Evolutionary conservation across 371 early-diverging fungal species (phyloP).

Genomic region (Haplosporangium sp.): DNA sequence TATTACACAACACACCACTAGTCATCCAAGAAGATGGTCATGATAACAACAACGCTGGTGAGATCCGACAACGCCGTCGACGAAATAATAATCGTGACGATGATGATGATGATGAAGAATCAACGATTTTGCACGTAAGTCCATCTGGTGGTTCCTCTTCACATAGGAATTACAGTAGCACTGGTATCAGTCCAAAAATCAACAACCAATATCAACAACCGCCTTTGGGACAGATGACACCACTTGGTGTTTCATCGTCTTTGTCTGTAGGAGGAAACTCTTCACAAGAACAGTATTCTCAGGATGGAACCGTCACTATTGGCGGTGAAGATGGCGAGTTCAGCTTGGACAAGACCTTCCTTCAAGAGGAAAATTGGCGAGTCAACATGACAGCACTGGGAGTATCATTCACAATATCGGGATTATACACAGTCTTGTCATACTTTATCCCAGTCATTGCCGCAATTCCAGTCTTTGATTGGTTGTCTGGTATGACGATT

Average conservation of each 20-base stretch:
- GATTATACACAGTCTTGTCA: conserved; percentile 72
- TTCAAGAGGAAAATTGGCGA: conserved; percentile 69
- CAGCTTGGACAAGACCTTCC: conserved; percentile 32
- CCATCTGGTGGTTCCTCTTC: not conserved
- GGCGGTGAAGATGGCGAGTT: conserved; percentile 54
- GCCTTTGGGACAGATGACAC: conserved; percentile 27
- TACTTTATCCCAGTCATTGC: conserved; percentile 74
- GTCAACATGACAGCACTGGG: conserved; percentile 68
- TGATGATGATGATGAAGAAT: conserved; percentile 12
- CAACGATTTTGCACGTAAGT: conserved; percentile 18
- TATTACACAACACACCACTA: conserved; percentile 70
- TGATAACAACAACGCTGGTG: not conserved
- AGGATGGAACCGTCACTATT: conserved; percentile 19
- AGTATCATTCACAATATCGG: conserved; percentile 70
- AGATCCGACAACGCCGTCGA: conserved; percentile 7
- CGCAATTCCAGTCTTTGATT: conserved; percentile 76
- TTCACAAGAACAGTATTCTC: not conserved
- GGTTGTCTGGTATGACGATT: conserved; percentile 55
- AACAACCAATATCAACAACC: conserved; percentile 14
- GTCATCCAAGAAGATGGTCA: conserved; percentile 9
- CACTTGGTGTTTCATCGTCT: conserved; percentile 2
- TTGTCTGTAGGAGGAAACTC: not conserved
- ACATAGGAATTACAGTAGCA: conserved; percentile 26
- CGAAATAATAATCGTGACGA: not conserved
- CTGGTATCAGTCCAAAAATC: conserved; percentile 4